Evolutionary conservation across 257 asterid genomes (phyloP), one percentile per base, ranked within the genome.

Genomic region (Nicotiana paniculata): DNA sequence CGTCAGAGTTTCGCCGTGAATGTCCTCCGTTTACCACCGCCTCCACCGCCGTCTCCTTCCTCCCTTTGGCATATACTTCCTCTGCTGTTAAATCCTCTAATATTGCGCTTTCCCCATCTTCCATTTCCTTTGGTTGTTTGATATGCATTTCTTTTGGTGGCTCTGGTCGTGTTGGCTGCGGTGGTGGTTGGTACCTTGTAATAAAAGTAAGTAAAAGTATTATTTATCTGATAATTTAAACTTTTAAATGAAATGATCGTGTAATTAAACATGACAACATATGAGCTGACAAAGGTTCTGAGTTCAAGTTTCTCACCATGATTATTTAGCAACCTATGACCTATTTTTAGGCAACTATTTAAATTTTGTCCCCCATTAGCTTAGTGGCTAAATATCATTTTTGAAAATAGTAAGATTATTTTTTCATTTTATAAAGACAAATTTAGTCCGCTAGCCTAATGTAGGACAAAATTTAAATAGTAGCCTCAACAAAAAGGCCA

Each of bases 31-130:
- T 70, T 46, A 64, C 33, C 15, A 55, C 8, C 7, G 46, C 12
- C 0, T 7, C 16, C 24, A 11, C 61, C 9, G 59, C 16, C 13
- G 35, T 51, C 35, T 57, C 65, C 53, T 83, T 48, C 18, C 69
- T 79, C 78, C 84, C 90, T 82, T 91, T 92, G 0, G 93, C 91
- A 28, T 81, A 77, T 0, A 91, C 97, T 80, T 93, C 91, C 76
- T 91, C 94, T 2, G 83, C 66, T 7, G 97, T 93, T 83, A 93
- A 61, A 21, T 91, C 97, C 74, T 85, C 95, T 15, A 91, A 79
- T 24, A 91, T 86, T 5, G 93, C 89, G 90, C 92, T 90, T 12
- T 90, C 79, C 13, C 85, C 81, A 46, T 37, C 86, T 21, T 62
- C 76, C 2, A 81, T 58, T 17, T 53, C 77, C 24, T 43, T 43